phyloP scores from a whole-genome alignment of 306 rosid species.

The Boehmeria nivea region DNA sequence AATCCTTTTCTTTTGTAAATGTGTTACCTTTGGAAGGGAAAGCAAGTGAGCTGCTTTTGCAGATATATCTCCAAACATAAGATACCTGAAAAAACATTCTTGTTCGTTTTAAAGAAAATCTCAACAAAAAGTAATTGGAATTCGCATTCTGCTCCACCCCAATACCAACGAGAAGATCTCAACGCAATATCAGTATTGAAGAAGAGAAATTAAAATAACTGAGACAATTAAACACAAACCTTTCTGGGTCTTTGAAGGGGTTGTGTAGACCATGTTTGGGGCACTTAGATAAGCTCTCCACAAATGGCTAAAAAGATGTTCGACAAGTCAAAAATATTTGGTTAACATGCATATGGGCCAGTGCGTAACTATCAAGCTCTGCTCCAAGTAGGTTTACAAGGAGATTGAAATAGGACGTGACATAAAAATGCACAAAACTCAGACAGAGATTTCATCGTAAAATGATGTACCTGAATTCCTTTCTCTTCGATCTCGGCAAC shows the following conservation, averaged over 20 bases:
- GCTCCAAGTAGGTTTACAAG: neutral
- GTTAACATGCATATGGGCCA: slow-evolving; percentile 3
- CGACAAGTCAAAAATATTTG: neutral
- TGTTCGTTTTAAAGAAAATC: neutral
- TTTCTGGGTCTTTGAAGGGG: slow-evolving; percentile 93
- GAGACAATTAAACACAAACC: slow-evolving; percentile 43
- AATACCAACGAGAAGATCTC: too few relatives aligned
- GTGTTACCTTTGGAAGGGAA: slow-evolving; percentile 71
- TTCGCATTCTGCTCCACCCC: too few relatives aligned
- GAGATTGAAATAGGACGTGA: neutral
- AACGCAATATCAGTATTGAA: too few relatives aligned
- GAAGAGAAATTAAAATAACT: too few relatives aligned
- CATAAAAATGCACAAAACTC: too few relatives aligned
- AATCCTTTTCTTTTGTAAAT: neutral
- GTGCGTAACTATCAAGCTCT: slow-evolving; percentile 13
- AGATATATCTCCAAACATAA: slow-evolving; percentile 75
- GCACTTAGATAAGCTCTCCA: slow-evolving; percentile 78
- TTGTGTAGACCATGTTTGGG: slow-evolving; percentile 96
- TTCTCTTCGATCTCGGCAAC: slow-evolving; percentile 82
- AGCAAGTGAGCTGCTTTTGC: slow-evolving; percentile 86
- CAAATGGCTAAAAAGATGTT: slow-evolving; percentile 53
- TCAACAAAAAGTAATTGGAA: too few relatives aligned
- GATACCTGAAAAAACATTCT: slow-evolving; percentile 55
- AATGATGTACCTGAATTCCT: slow-evolving; percentile 59
- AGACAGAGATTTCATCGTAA: neutral